Percentiles rank a stretch among this genome's conserved stretches.
Conservation (phyloP, 2,329 filamentous ascomycete genomes). For the Clonostachys solani region DNA sequence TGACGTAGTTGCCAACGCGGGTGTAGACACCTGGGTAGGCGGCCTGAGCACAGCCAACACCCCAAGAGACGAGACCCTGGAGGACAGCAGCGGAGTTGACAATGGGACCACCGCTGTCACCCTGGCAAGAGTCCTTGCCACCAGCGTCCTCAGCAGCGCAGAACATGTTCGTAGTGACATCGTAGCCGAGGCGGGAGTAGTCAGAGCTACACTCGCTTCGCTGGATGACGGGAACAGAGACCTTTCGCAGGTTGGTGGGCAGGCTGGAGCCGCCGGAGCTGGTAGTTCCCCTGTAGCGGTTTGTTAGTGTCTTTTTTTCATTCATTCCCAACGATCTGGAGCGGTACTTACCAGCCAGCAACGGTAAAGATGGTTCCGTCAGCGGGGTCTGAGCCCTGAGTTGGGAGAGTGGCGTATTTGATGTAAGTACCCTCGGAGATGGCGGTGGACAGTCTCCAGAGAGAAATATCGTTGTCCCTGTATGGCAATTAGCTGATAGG, state of each 20-base stretch:
- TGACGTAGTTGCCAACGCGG: conserved; percentile 14
- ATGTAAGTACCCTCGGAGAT: conserved; percentile 5
- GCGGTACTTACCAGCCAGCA: conserved; percentile 2
- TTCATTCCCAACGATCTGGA: too few relatives aligned
- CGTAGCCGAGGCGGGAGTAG: conserved; percentile 8
- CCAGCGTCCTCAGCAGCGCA: conserved; percentile 18
- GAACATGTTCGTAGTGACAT: conserved; percentile 21
- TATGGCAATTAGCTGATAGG: too few relatives aligned
- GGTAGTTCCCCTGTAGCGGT: neutral
- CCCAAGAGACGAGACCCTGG: conserved; percentile 23
- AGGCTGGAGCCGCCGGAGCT: conserved; percentile 6
- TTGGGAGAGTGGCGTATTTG: conserved; percentile 2
- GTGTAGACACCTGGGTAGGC: conserved; percentile 19
- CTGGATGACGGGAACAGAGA: conserved; percentile 19
- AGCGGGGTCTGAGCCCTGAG: conserved; percentile 1
- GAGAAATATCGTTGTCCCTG: conserved; percentile 17
- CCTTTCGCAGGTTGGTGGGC: conserved; percentile 17
- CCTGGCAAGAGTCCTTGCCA: conserved; percentile 22
- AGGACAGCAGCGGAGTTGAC: conserved; percentile 8
- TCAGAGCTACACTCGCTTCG: conserved; percentile 14
- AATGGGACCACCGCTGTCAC: conserved; percentile 23
- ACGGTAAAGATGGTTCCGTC: conserved; percentile 1
- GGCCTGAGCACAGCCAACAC: conserved; percentile 17
- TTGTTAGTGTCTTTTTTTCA: too few relatives aligned
- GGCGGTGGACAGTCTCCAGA: conserved; percentile 18